Conservation (phyloP, 164 flowering plant species). For the Taxillus chinensis region DNA sequence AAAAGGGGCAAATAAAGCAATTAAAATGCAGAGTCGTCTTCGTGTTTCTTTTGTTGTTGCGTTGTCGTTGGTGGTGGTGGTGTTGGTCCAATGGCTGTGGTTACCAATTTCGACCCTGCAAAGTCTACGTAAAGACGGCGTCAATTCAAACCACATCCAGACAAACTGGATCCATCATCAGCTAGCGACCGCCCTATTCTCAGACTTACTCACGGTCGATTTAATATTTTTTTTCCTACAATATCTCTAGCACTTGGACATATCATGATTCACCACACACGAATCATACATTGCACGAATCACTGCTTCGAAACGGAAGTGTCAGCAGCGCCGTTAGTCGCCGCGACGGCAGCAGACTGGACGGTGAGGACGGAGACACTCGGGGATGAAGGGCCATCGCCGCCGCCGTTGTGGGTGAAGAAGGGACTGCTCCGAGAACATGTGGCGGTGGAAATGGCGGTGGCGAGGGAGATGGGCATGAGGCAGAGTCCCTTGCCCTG, state of each 20-base stretch:
- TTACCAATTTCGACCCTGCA: not conserved
- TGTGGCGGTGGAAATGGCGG: slow-evolving; percentile 80
- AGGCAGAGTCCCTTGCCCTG: slow-evolving; percentile 96
- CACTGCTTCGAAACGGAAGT: slow-evolving; percentile 64
- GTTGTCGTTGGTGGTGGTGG: not conserved
- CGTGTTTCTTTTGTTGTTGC: not conserved
- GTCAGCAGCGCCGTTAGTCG: not conserved
- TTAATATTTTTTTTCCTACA: not conserved
- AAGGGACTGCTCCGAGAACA: slow-evolving; percentile 33
- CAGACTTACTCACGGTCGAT: not conserved
- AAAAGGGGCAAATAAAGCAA: no score
- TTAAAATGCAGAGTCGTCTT: no score
- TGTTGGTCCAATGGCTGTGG: not conserved
- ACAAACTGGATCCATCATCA: not conserved
- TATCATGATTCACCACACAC: no score
- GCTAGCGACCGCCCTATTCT: not conserved
- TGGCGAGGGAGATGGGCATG: slow-evolving; percentile 95
- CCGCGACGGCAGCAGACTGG: slow-evolving; percentile 41
- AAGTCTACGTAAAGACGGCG: not conserved
- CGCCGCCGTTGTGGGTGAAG: not conserved
- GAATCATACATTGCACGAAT: slow-evolving; percentile 1
- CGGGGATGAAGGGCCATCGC: slow-evolving; percentile 46
- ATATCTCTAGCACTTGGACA: slow-evolving; percentile 1
- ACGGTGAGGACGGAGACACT: slow-evolving; percentile 65
- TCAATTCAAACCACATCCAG: not conserved